phyloP scores from a whole-genome alignment of 2,329 filamentous ascomycete genomes.

The Claviceps quebecensis region DNA sequence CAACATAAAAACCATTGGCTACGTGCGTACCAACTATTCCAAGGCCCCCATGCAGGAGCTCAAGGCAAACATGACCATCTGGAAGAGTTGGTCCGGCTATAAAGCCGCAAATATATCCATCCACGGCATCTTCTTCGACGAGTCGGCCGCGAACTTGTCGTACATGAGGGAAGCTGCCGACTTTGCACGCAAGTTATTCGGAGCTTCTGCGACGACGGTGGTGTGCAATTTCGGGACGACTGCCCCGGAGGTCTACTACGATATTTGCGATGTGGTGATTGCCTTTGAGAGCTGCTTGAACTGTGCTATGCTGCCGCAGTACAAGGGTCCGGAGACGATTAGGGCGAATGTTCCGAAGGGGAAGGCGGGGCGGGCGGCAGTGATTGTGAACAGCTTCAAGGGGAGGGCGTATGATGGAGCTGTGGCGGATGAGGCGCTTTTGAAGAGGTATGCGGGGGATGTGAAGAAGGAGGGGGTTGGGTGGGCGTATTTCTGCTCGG shows the following conservation, averaged over 20 bases:
- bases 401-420: conserved; percentile 7
- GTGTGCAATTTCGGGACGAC: conserved; percentile 13
- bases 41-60: conserved; percentile 9
- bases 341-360: conserved; percentile 7
- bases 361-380: conserved; percentile 3
- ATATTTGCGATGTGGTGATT: conserved; percentile 13
- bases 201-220: conserved; percentile 4
- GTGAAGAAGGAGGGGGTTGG: background rate
- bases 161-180: conserved; percentile 10
- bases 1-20: conserved; percentile 13
- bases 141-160: conserved; percentile 5
- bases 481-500: conserved; percentile 4
- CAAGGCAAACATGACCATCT: conserved; percentile 11
- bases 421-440: conserved; percentile 1
- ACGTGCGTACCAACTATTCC: conserved; percentile 11
- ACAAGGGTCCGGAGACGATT: conserved; percentile 9
- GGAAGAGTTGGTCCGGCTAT: conserved; percentile 9
- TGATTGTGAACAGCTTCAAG: conserved; percentile 10
- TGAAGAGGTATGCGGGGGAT: background rate
- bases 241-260: conserved; percentile 8
- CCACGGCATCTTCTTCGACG: conserved; percentile 13
- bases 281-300: conserved; percentile 15
- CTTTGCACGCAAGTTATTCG: conserved; percentile 4
- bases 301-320: conserved; percentile 5
- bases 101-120: conserved; percentile 7